These are phyloP conservation scores for Apiospora hydei DNA, from an alignment of 2,329 filamentous ascomycete genomes.

Conservation along the genomic window DNA sequence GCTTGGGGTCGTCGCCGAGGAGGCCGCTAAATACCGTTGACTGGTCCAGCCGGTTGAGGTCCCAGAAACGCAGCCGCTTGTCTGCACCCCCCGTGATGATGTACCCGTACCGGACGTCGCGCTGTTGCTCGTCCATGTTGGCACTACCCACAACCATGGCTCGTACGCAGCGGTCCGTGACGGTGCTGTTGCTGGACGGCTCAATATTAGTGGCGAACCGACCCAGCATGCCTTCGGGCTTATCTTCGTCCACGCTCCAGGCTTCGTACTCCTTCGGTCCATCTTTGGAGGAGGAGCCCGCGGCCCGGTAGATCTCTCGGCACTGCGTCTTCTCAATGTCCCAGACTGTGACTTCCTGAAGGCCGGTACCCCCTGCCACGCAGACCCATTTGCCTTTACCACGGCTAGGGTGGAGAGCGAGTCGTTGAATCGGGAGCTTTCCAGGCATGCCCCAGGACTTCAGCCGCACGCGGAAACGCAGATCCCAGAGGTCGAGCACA, in stretches of 20 bases:
- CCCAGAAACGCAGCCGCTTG: slow-evolving; percentile 93
- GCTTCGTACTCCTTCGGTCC: slow-evolving; percentile 75
- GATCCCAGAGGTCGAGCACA: slow-evolving; percentile 91
- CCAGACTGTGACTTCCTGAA: slow-evolving; percentile 93
- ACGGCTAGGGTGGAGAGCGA: slow-evolving; percentile 80
- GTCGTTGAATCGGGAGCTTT: slow-evolving; percentile 78
- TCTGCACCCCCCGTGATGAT: slow-evolving; percentile 89
- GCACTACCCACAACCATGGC: slow-evolving; percentile 78
- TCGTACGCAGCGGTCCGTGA: slow-evolving; percentile 71
- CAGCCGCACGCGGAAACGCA: slow-evolving; percentile 89
- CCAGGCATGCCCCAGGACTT: slow-evolving; percentile 89
- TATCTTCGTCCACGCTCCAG: slow-evolving; percentile 90
- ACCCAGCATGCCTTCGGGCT: slow-evolving; percentile 83
- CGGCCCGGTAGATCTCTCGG: slow-evolving; percentile 83
- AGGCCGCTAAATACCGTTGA: slow-evolving; percentile 84
- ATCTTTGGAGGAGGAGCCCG: slow-evolving; percentile 63
- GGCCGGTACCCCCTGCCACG: slow-evolving; percentile 84
- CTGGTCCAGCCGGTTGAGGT: slow-evolving; percentile 78
- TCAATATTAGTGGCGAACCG: slow-evolving; percentile 82
- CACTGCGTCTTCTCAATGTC: slow-evolving; percentile 91
- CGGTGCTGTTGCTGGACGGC: slow-evolving; percentile 54
- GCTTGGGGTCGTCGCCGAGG: slow-evolving; percentile 67
- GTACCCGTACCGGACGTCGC: slow-evolving; percentile 80
- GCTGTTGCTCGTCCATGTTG: slow-evolving; percentile 70
- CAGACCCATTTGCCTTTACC: slow-evolving; percentile 86